Conservation (phyloP, 495 filamentous ascomycete genomes). For the Rhypophila decipiens region DNA sequence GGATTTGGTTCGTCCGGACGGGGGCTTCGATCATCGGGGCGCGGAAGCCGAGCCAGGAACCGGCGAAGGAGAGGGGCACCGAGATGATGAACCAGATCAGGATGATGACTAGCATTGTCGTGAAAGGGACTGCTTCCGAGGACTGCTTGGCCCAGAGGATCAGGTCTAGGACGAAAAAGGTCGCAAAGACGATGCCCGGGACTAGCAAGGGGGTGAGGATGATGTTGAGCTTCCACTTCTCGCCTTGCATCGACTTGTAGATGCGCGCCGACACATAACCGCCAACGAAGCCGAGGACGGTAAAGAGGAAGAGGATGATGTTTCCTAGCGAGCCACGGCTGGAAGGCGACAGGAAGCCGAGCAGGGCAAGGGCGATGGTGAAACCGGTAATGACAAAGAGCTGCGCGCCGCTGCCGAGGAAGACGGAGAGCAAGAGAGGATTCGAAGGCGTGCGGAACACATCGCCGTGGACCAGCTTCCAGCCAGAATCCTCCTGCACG, state of each 20-base stretch:
- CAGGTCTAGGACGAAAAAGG: slow-evolving; percentile 91
- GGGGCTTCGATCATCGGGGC: slow-evolving; percentile 61
- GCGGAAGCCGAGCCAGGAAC: slow-evolving; percentile 87
- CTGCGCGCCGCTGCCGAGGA: slow-evolving; percentile 91
- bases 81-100: slow-evolving; percentile 96
- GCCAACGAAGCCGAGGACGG: slow-evolving; percentile 84
- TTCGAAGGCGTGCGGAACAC: slow-evolving; percentile 85
- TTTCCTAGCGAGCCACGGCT: slow-evolving; percentile 91
- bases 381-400: slow-evolving; percentile 96
- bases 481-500: slow-evolving; percentile 94
- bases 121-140: slow-evolving; percentile 91
- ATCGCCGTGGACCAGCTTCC: slow-evolving; percentile 97
- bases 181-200: slow-evolving; percentile 77
- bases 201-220: slow-evolving; percentile 78
- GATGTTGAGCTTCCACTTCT: slow-evolving; percentile 91
- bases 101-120: slow-evolving; percentile 89
- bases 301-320: slow-evolving; percentile 87
- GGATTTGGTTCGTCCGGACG: slow-evolving; percentile 95
- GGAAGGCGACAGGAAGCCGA: slow-evolving; percentile 90
- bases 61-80: slow-evolving; percentile 80
- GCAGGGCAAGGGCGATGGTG: slow-evolving; percentile 86
- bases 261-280: slow-evolving; percentile 83
- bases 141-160: slow-evolving; percentile 90
- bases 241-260: slow-evolving; percentile 89
- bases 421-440: slow-evolving; percentile 75